Percentiles rank a stretch among this genome's conserved stretches.
These are phyloP conservation scores for Trypanosoma rangeli DNA, from an alignment of 208 protist genomes.

Conservation along the genomic window DNA sequence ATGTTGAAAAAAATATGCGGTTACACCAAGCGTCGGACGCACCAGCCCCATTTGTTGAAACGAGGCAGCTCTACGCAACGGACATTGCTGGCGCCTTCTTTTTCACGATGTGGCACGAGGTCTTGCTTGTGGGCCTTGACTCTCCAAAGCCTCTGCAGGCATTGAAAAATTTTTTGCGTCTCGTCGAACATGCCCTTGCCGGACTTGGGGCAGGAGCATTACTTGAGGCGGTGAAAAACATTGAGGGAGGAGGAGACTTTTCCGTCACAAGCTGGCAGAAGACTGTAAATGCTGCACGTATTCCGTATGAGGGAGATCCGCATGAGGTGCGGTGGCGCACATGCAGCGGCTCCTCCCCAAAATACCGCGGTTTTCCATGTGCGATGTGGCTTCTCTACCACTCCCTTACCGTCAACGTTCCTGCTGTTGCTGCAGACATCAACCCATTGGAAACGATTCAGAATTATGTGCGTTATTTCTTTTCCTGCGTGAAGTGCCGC, in stretches of 20 bases:
- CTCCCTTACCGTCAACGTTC: slow-evolving; percentile 42
- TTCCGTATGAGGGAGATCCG: slow-evolving; percentile 52
- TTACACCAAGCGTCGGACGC: background rate
- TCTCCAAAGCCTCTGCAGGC: slow-evolving; percentile 26
- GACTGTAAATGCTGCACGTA: slow-evolving; percentile 40
- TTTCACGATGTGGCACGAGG: slow-evolving; percentile 59
- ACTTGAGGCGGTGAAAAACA: slow-evolving; percentile 28
- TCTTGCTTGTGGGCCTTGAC: slow-evolving; percentile 38
- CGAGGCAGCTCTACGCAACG: slow-evolving; percentile 28
- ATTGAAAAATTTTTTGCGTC: slow-evolving; percentile 43
- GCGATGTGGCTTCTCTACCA: slow-evolving; percentile 79
- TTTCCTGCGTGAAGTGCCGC: slow-evolving; percentile 58
- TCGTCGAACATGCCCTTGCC: slow-evolving; percentile 40
- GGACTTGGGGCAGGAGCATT: slow-evolving; percentile 38
- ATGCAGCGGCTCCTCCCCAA: slow-evolving; percentile 54
- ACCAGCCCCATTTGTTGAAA: slow-evolving; percentile 38
- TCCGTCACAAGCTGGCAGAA: slow-evolving; percentile 38
- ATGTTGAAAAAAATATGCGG: background rate
- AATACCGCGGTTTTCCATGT: slow-evolving; percentile 69
- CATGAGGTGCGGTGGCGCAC: slow-evolving; percentile 47
- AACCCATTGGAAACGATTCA: slow-evolving; percentile 44
- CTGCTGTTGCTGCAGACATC: slow-evolving; percentile 20
- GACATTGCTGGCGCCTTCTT: slow-evolving; percentile 71
- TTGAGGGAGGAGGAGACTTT: slow-evolving; percentile 1
- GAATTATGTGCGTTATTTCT: slow-evolving; percentile 61